phyloP scores from a whole-genome alignment of 2,329 filamentous ascomycete genomes.

The Periconia sp. region DNA sequence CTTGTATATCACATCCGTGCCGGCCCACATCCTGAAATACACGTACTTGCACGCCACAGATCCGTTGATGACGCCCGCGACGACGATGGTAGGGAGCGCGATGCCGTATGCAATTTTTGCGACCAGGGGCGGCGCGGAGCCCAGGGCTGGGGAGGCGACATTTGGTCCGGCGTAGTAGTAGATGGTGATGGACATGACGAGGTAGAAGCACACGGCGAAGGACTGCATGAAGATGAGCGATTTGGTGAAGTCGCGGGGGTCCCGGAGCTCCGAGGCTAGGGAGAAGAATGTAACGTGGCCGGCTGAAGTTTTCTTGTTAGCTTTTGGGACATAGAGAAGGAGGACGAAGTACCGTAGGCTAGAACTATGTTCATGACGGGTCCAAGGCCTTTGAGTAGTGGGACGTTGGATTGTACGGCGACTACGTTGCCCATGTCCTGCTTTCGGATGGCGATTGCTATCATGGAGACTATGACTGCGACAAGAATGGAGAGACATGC shows the following conservation, averaged over 20 bases:
- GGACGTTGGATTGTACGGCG: conserved; percentile 20
- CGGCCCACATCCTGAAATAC: conserved; percentile 64
- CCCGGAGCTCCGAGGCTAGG: conserved; percentile 65
- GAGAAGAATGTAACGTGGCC: conserved; percentile 70
- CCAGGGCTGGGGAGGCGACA: conserved; percentile 67
- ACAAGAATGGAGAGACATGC: conserved; percentile 65
- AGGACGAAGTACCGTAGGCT: conserved; percentile 57
- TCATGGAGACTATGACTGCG: conserved; percentile 68
- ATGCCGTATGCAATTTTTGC: conserved; percentile 69
- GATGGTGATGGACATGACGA: conserved; percentile 66
- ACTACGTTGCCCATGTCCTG: conserved; percentile 39
- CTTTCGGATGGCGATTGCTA: conserved; percentile 60
- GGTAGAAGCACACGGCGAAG: conserved; percentile 63
- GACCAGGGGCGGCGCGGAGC: conserved; percentile 59
- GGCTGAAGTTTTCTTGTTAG: conserved; percentile 21
- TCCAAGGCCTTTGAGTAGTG: conserved; percentile 27
- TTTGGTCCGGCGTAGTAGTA: conserved; percentile 66
- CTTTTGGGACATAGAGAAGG: background rate
- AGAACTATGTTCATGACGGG: conserved; percentile 65
- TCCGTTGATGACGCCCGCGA: conserved; percentile 71
- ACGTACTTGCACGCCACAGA: conserved; percentile 68
- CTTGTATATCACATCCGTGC: conserved; percentile 49
- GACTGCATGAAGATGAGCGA: conserved; percentile 64
- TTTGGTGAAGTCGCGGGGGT: conserved; percentile 63
- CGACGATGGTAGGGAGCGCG: conserved; percentile 69